Evolutionary conservation across 2,329 filamentous ascomycete genomes (phyloP).

Genomic region (Colletotrichum tofieldiae): DNA sequence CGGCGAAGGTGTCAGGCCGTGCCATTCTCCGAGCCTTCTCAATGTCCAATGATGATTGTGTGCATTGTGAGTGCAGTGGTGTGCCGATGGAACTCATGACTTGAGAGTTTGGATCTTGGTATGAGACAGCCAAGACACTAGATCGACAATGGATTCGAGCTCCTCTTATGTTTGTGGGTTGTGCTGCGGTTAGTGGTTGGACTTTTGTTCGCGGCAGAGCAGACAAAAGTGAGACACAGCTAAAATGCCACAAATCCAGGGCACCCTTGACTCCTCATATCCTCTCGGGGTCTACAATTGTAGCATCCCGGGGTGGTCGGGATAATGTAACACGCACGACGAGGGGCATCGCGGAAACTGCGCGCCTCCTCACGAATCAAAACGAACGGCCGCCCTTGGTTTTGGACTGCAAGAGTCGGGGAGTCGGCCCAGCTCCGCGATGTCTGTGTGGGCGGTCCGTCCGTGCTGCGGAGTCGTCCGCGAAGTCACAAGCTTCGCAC

Average conservation of each 20-base stretch:
- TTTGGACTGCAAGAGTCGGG: neutral
- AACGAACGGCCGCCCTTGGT: neutral
- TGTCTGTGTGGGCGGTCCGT: neutral
- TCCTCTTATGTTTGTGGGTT: neutral
- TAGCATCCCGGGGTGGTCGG: neutral
- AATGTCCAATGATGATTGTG: neutral
- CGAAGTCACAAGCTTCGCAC: slow-evolving; percentile 1
- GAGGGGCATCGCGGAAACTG: neutral
- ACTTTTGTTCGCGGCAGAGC: neutral
- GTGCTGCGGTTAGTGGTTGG: neutral
- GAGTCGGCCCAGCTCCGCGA: slow-evolving; percentile 10
- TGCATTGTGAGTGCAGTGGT: neutral
- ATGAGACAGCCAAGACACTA: neutral
- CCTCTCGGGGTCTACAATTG: neutral
- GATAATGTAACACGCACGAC: neutral
- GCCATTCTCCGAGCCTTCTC: neutral
- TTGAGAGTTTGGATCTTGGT: neutral
- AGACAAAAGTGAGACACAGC: neutral
- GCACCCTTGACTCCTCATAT: neutral
- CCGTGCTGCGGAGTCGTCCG: neutral
- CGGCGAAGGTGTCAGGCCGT: slow-evolving; percentile 21
- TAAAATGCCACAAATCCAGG: neutral
- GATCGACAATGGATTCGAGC: neutral
- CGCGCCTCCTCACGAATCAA: neutral
- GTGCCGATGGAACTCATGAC: neutral